Conservation (phyloP, 108 stramenopile species). For the Craspedostauros australis region DNA sequence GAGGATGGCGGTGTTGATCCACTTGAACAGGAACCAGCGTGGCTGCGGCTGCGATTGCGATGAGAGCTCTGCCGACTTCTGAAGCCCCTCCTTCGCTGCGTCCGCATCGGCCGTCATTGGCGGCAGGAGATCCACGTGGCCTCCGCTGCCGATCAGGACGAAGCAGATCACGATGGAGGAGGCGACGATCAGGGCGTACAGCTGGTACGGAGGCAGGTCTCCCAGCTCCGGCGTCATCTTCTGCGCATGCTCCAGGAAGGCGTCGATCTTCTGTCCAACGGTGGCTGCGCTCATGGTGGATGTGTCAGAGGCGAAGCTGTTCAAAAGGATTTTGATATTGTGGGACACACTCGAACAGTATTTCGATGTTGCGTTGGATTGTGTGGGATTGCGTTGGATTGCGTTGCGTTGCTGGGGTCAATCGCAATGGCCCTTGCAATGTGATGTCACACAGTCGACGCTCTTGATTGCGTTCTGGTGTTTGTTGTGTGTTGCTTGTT, state of each 20-base stretch:
- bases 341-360: too few species aligned
- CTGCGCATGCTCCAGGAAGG: slow-evolving; percentile 35
- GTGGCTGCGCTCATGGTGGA: slow-evolving; percentile 8
- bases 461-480: too few species aligned
- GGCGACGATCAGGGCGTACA: slow-evolving; percentile 61
- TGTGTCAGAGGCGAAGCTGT: too few species aligned
- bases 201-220: slow-evolving; percentile 42
- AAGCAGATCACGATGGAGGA: slow-evolving; percentile 49
- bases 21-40: slow-evolving; percentile 69
- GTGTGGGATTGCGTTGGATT: too few species aligned
- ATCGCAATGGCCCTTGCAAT: too few species aligned
- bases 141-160: slow-evolving; percentile 40
- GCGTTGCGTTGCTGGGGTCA: too few species aligned
- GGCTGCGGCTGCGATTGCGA: background rate
- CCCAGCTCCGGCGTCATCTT: slow-evolving; percentile 23
- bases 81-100: slow-evolving; percentile 2
- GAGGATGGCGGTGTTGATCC: slow-evolving; percentile 52
- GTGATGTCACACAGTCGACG: too few species aligned
- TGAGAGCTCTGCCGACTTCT: background rate
- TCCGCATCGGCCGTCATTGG: background rate
- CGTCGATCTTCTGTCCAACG: slow-evolving; percentile 36
- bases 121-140: slow-evolving; percentile 1
- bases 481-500: too few species aligned
- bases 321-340: too few species aligned
- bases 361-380: too few species aligned